phyloP scores from a whole-genome alignment of 148 eudicot species.

The Mesembryanthemum crystallinum region DNA sequence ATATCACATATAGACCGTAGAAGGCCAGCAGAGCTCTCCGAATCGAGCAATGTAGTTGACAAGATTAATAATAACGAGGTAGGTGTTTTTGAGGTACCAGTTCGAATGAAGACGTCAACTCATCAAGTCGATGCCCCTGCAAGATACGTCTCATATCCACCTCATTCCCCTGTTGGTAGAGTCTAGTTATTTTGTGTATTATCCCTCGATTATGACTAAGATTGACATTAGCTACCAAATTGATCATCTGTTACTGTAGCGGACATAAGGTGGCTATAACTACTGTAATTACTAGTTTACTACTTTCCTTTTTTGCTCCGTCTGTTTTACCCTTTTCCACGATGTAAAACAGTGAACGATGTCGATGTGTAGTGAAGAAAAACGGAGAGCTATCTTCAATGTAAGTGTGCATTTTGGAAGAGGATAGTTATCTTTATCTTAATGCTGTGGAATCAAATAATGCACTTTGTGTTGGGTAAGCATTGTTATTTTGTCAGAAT shows the following conservation, averaged over 20 bases:
- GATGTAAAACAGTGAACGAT: slow-evolving; percentile 24
- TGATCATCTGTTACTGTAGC: slow-evolving; percentile 11
- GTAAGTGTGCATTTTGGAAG: slow-evolving; percentile 26
- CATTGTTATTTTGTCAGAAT: slow-evolving; percentile 5
- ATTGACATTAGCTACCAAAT: not conserved
- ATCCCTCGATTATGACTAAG: not conserved
- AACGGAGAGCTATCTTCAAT: slow-evolving; percentile 16
- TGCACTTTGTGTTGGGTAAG: slow-evolving; percentile 1
- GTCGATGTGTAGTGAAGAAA: slow-evolving; percentile 14
- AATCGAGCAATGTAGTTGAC: slow-evolving; percentile 27
- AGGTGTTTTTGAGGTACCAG: slow-evolving; percentile 16
- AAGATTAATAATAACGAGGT: slow-evolving; percentile 27
- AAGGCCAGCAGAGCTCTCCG: slow-evolving; percentile 44
- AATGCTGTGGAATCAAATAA: slow-evolving; percentile 19
- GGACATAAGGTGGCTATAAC: slow-evolving; percentile 14
- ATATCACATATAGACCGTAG: slow-evolving; percentile 53
- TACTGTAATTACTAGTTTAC: slow-evolving; percentile 17
- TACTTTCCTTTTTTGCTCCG: not conserved
- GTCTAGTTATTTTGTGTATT: slow-evolving; percentile 30
- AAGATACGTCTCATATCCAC: slow-evolving; percentile 49
- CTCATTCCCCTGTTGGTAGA: slow-evolving; percentile 70
- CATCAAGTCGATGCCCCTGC: slow-evolving; percentile 38
- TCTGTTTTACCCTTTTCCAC: not conserved
- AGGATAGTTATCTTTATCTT: not conserved
- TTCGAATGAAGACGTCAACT: slow-evolving; percentile 27